phyloP scores from a whole-genome alignment of 2,329 filamentous ascomycete species.

The Penicillium frequentans region DNA sequence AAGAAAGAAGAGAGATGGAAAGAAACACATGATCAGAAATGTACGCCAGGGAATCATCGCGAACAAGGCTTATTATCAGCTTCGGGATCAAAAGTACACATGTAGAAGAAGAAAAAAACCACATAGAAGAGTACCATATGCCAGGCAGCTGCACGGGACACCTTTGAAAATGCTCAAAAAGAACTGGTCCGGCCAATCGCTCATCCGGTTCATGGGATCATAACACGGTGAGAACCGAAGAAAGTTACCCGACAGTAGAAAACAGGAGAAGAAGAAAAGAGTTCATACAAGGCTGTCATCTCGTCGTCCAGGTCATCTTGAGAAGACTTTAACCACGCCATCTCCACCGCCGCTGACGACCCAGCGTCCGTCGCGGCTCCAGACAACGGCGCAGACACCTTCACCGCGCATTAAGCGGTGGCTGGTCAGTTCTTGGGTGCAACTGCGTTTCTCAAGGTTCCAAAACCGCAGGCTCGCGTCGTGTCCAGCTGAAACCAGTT shows the following conservation, averaged over 20 bases:
- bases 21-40: constrained; percentile 15
- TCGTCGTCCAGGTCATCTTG: constrained; percentile 34
- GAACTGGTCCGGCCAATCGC: constrained; percentile 31
- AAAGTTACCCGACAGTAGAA: constrained; percentile 24
- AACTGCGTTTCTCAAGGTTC: constrained; percentile 92
- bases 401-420: constrained; percentile 95
- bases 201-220: constrained; percentile 38
- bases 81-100: constrained; percentile 23
- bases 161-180: constrained; percentile 40
- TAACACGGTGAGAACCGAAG: constrained; percentile 24
- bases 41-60: constrained; percentile 24
- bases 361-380: constrained; percentile 93
- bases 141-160: constrained; percentile 31
- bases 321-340: constrained; percentile 90
- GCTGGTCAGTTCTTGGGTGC: constrained; percentile 90
- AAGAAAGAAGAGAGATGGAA: constrained; percentile 5
- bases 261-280: constrained; percentile 16
- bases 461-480: constrained; percentile 96
- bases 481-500: constrained; percentile 93
- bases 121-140: constrained; percentile 35
- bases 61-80: constrained; percentile 20
- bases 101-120: constrained; percentile 23
- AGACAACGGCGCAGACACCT: constrained; percentile 89
- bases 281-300: constrained; percentile 30
- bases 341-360: constrained; percentile 94